These are phyloP conservation scores for Chrysoporthe deuterocubensis DNA, from an alignment of 2,329 filamentous ascomycete species.

Conservation along the genomic window DNA sequence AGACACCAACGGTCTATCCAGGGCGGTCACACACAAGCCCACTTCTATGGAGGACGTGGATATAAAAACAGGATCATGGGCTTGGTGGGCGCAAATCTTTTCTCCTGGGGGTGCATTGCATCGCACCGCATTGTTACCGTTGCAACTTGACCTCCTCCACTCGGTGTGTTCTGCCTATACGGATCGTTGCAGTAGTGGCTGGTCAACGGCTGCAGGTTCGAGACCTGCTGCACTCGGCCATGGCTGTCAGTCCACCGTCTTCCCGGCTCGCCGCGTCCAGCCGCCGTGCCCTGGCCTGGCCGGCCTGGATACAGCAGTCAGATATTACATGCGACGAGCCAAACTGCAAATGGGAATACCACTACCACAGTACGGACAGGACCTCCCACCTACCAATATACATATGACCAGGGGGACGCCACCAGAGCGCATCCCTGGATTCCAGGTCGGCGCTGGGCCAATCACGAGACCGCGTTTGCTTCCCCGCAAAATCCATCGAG, in stretches of 20 bases:
- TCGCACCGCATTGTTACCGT: slow-evolving; percentile 26
- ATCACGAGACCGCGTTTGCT: neutral
- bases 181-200: slow-evolving; percentile 28
- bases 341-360: neutral
- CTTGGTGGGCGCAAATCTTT: neutral
- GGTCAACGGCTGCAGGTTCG: slow-evolving; percentile 23
- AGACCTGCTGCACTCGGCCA: slow-evolving; percentile 9
- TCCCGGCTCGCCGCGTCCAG: neutral
- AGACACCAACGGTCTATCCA: too few relatives aligned
- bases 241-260: slow-evolving; percentile 14
- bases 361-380: neutral
- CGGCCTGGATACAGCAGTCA: neutral
- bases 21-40: neutral
- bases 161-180: slow-evolving; percentile 25
- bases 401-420: neutral
- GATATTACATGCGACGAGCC: neutral
- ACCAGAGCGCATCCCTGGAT: slow-evolving; percentile 7
- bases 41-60: neutral
- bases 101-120: slow-evolving; percentile 10
- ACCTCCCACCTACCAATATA: neutral
- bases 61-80: neutral
- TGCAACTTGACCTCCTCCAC: slow-evolving; percentile 25
- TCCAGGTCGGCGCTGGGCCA: neutral
- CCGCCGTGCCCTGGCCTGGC: neutral
- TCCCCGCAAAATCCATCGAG: slow-evolving; percentile 23